Base-by-base conservation (phyloP, 257 asterid genomes). In the Przewalskia tangutica region DNA sequence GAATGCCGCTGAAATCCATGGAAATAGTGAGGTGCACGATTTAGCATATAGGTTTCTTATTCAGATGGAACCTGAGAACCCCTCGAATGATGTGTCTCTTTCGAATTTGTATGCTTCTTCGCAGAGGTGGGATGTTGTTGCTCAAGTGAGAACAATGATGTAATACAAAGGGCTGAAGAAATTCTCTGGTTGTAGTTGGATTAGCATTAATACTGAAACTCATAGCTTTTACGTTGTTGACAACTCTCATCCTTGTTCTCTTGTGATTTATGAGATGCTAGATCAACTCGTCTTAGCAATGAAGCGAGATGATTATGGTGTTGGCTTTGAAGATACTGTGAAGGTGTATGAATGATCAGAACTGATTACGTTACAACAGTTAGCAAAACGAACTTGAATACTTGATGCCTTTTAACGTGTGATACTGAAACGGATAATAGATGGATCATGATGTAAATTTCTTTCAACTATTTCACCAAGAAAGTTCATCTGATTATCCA, bases 151-250 rank as follows among this genome's bases (percentile, higher is more conserved):
- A 70, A 94, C 97, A 86, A 86, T n/a, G 50, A 91, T 92, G 95
- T 89, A 86, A 71, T 88, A 87, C 34, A 88, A 89, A 77, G 93
- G 95, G 75, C 36, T 92, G 84, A 90, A 85, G 82, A 92, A 92
- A 77, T 53, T 82, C 64, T 94, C 97, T 0, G 95, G 97, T 4
- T 85, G 90, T 66, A 91, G 95, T 84, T 92, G 97, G 97, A 92
- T 92, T 76, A 91, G 84, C 82, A 62, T 92, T 70, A 86, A 86
- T 4, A 85, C 88, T 58, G 60, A 80, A 71, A 87, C 93, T 38
- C 95, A 89, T 58, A 87, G 90, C 73, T 92, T 92, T 54, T 77
- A 85, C 44, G 93, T 89, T 50, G 89, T 89, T 65, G 93, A 92
- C 56, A 90, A 82, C 62, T 84, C 92, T 16, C 95, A 91, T 84